Base-by-base conservation (phyloP, 495 filamentous ascomycete species). In the Penicillium atrosanguineum region DNA sequence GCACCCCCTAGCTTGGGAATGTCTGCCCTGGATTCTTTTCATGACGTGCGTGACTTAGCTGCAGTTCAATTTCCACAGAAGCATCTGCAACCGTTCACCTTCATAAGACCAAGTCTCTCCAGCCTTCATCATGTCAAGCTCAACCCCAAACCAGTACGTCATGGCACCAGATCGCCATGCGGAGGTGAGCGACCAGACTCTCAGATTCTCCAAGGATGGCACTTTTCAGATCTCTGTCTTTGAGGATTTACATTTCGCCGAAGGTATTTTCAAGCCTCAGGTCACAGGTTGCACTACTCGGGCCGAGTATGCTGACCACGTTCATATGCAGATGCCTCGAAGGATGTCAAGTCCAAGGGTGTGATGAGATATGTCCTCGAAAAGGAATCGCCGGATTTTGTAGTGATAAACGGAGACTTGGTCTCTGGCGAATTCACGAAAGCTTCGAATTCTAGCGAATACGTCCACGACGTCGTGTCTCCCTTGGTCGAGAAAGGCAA, bases 351-450 rank as follows among this genome's bases (percentile, higher is more conserved):
- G 43, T 82, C 82, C 0, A 73, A 79, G 39, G 60, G 67, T 6
- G 81, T 89, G 7, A 83, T 90, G 65, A 79, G 80, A 46, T 60
- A 69, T 14, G 70, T 90, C 16, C 76, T 91, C 3, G 68, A 79
- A n/a, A 55, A 66, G 6, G 87, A 90, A 58, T 56, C 64, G 0
- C 55, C 76, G 0, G 71, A 84, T 23, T 77, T 90, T 1, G 84
- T 87, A 19, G 79, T 91, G 7, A 65, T 91, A 1, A 91, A 90
- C 48, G 87, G 88, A 34, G 88, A 90, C 56, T 70, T 90, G 9
- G 85, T 90, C 53, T 86, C 88, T 0, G 86, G 87, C 20, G 84
- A 90, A 55, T 82, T 83, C 50, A 80, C 80, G 1, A 81, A 75
- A 37, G 60, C 73, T 12, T 69, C 79, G 23, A 87, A 89, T 58